These are phyloP conservation scores for Eucalyptus coolabah DNA, from an alignment of 345 rosid species.

Conservation along the genomic window DNA sequence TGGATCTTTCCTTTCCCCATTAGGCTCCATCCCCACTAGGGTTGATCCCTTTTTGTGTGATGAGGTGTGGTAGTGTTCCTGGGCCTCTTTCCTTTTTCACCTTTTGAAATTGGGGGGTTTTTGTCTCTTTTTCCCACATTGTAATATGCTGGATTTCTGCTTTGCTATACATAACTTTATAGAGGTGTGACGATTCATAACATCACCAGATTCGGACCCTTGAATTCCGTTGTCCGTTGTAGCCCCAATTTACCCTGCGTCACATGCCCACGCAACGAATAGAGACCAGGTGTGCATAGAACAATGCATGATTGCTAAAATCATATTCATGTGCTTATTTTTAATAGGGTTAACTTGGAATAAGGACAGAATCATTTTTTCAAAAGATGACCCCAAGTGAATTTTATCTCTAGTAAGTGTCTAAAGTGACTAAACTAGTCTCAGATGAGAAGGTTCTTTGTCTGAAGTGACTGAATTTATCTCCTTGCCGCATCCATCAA, in stretches of 20 bases:
- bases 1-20: neutral
- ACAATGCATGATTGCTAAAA: neutral
- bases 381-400: neutral
- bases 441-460: neutral
- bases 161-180: neutral
- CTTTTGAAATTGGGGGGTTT: neutral
- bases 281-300: neutral
- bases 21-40: constrained; percentile 64
- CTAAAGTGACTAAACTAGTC: neutral
- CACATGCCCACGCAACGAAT: too few relatives aligned
- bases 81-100: neutral
- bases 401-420: neutral
- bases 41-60: constrained; percentile 64
- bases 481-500: neutral
- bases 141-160: neutral
- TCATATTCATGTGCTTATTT: too few relatives aligned
- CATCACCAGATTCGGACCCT: neutral
- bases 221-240: neutral
- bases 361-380: neutral
- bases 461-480: neutral
- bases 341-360: neutral
- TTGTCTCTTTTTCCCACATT: neutral
- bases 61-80: constrained; percentile 12
- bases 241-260: neutral
- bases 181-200: neutral